Evolutionary conservation across 768 basidiomycete genomes (phyloP), one percentile per base, ranked within the genome.

Genomic region (Porpolomopsis calyptriformis): DNA sequence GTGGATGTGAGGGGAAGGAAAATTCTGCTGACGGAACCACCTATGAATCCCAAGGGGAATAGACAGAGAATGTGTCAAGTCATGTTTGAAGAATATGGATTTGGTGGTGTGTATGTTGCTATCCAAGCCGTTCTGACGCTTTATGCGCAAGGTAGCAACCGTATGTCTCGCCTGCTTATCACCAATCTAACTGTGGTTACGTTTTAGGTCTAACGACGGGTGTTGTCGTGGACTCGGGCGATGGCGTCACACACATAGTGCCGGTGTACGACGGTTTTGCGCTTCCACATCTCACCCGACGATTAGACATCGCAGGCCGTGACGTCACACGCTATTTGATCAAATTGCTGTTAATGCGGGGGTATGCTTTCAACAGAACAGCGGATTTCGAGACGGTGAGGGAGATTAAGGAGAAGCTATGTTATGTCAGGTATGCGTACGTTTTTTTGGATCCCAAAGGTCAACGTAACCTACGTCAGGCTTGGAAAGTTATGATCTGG

Each of bases 361-460:
- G 96, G n/a, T 98, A 99, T 63, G 96, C 96, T 1, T 98, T 99
- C 76, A 98, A 99, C 67, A 81, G 96, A 33, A 99, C 96, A 2
- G 96, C 96, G 22, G 96, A 99, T 68, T 99, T 99, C 57, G 96
- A 99, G 70, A 99, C 96, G 2, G 96, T 99, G 18, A 71, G 94
- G 25, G 90, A 96, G 63, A 98, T 99, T 69, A 99, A 99, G 68
- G 96, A 99, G 72, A 96, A 93, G 63, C 65, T 98, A 37, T 99
- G 96, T 68, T 99, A 98, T 60, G 87, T 96, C 58, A 94, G 87
- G 89, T 92, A 52, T 41, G 74, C 49, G n/a, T 22, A 9, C 16
- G 16, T 40, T 46, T 27, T 36, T 40, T 33, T 39, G 6, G 12
- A 33, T 27, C 23, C 12, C 26, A 11, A 10, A 12, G n/a, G 29